Evolutionary conservation across 2,329 filamentous ascomycete species (phyloP).

Genomic region (Alternaria conjuncta): DNA sequence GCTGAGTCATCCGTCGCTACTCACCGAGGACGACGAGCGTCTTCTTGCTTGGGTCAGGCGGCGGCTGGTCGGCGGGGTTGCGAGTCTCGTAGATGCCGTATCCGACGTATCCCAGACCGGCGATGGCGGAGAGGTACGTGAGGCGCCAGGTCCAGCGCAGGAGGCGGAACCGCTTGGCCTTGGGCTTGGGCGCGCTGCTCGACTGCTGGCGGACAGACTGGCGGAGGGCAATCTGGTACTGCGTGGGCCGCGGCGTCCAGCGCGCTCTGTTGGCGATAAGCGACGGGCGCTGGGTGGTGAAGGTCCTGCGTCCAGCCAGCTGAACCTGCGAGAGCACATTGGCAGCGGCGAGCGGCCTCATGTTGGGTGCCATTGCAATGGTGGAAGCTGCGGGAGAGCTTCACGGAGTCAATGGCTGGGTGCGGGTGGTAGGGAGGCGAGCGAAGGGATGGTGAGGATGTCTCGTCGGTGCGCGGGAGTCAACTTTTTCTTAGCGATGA

Average conservation of each 20-base stretch:
- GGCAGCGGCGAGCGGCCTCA: constrained; percentile 46
- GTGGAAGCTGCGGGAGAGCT: constrained; percentile 11
- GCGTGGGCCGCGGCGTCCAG: constrained; percentile 43
- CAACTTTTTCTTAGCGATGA: constrained; percentile 42
- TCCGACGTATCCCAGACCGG: constrained; percentile 71
- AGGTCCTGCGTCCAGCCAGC: constrained; percentile 45
- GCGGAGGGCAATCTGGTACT: constrained; percentile 45
- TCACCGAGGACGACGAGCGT: constrained; percentile 93
- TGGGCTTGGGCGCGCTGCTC: constrained; percentile 38
- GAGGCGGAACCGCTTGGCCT: constrained; percentile 62
- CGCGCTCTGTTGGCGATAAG: constrained; percentile 43
- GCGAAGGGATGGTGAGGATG: constrained; percentile 19
- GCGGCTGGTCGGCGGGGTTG: constrained; percentile 78
- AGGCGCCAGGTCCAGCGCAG: constrained; percentile 84
- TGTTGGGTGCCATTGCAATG: constrained; percentile 43
- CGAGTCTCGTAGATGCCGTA: constrained; percentile 85
- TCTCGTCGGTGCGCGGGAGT: constrained; percentile 11
- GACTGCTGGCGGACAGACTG: constrained; percentile 45
- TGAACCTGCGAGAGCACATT: constrained; percentile 40
- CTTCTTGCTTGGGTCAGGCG: constrained; percentile 89
- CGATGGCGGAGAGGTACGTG: constrained; percentile 77
- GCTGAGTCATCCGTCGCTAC: constrained; percentile 15
- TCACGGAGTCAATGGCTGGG: constrained; percentile 17
- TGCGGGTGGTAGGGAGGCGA: constrained; percentile 9
- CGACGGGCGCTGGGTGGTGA: constrained; percentile 42